Percentiles rank a stretch among this genome's conserved stretches.
Evolutionary conservation across 257 asterid species (phyloP).

Genomic region (Primulina tabacum): DNA sequence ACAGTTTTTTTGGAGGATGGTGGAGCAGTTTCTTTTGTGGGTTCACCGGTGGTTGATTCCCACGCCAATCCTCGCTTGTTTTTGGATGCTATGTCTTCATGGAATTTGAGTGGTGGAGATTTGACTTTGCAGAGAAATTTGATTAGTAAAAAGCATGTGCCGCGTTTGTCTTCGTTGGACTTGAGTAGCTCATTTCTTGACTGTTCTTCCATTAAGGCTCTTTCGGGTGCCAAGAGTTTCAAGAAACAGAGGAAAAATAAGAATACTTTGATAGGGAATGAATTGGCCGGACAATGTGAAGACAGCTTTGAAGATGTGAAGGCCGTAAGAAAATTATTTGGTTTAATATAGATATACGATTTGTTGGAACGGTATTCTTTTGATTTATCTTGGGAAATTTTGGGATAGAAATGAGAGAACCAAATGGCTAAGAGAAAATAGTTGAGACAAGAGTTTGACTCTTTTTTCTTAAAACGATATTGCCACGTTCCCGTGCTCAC

Average conservation of each 20-base stretch:
- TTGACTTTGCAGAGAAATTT: constrained; percentile 27
- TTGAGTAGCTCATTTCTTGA: constrained; percentile 53
- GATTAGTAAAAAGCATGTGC: constrained; percentile 35
- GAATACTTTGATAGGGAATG: constrained; percentile 41
- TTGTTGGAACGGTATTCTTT: too few species aligned
- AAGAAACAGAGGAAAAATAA: constrained; percentile 38
- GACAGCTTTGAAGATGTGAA: constrained; percentile 66
- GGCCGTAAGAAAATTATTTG: constrained; percentile 33
- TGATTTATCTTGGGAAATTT: too few species aligned
- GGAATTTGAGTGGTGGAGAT: constrained; percentile 47
- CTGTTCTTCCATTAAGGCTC: constrained; percentile 34
- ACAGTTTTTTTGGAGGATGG: constrained; percentile 33
- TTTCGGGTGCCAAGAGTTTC: constrained; percentile 28
- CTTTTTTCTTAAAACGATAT: too few species aligned
- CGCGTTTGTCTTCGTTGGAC: constrained; percentile 37
- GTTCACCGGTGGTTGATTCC: constrained; percentile 51
- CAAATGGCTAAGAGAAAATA: too few species aligned
- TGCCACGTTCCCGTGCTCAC: too few species aligned
- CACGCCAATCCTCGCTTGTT: constrained; percentile 46
- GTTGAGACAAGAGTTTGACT: too few species aligned
- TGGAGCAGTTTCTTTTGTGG: constrained; percentile 49
- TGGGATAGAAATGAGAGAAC: too few species aligned
- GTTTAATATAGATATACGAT: not conserved
- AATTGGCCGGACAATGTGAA: constrained; percentile 61
- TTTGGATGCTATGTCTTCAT: constrained; percentile 41